Percentiles rank a stretch among this genome's conserved stretches.
Conservation (phyloP, 176 grass and related monocot species). For the Avena insularis region DNA sequence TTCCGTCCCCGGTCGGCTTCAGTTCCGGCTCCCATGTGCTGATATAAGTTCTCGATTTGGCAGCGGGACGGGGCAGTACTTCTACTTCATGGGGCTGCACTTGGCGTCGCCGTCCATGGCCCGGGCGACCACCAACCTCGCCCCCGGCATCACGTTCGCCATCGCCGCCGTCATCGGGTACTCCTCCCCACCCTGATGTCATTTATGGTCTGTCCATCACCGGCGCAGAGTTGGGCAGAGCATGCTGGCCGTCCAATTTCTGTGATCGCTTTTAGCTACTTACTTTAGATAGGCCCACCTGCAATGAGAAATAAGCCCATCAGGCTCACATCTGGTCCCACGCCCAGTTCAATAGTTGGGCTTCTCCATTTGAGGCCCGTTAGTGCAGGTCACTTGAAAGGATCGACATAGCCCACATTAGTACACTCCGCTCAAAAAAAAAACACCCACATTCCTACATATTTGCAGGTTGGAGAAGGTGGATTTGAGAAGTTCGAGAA, state of each 20-base stretch:
- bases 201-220: neutral
- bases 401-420: too few species aligned
- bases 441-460: neutral
- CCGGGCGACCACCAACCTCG: conserved; percentile 55
- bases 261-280: neutral
- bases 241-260: neutral
- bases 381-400: neutral
- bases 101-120: conserved; percentile 64
- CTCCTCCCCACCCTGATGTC: neutral
- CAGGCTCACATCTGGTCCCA: neutral
- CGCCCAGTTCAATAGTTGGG: neutral
- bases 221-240: neutral
- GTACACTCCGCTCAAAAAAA: too few species aligned
- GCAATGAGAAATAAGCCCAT: neutral
- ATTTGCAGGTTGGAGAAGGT: conserved; percentile 62
- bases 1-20: neutral
- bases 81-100: conserved; percentile 50
- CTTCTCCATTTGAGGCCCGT: neutral
- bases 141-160: conserved; percentile 53
- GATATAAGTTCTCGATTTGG: neutral
- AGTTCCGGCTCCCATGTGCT: neutral
- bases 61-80: conserved; percentile 55
- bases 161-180: conserved; percentile 50
- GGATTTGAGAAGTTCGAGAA: conserved; percentile 42
- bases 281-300: neutral